Evolutionary conservation across 1,284 basidiomycete species (phyloP), one percentile per base, ranked within the genome.

Genomic region (Mycena sp.): DNA sequence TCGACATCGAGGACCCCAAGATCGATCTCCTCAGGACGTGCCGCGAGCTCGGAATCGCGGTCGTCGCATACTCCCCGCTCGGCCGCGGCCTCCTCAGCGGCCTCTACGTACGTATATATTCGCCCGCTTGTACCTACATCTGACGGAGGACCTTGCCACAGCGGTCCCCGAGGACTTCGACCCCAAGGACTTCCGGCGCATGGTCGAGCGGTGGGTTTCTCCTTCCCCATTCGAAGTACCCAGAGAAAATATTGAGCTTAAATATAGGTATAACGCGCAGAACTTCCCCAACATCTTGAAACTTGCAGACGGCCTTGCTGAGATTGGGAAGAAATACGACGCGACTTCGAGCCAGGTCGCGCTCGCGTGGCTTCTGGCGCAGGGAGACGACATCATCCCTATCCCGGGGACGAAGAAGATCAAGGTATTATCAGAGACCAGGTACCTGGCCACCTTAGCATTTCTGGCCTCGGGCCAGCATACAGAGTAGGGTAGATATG

Each of bases 311-410:
- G 77, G 75, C 28, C 70, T 90, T 14, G 70, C 77, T 32, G 65
- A 70, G 6, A 76, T 88, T 26, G 86, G 82, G 1, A 65, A 73
- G 44, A 78, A 73, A 55, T 79, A 87, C 65, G 17, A 16, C 35
- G 81, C 80, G 3, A 85, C 87, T 1, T 64, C 85, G 0, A 81
- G 84, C 1, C 88, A 90, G 72, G 76, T 88, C 17, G 73, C 80
- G 0, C 76, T 91, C 10, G 86, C 89, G 0, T 91, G 88, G 88
- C 63, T 88, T 17, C 76, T 86, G 29, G 81, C 80, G 17, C 84
- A 84, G 74, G 84, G 82, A 12, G 73, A 78, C n/a, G 81, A 85
- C 64, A 75, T 87, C 62, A 59, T 59, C 23, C 48, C 58, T 16
- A 59, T 59, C 25, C 48, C 58, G 4, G 57, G 57, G 46, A n/a